Conservation (phyloP, 192 early-diverging fungal species). For the Coemansia sp. region DNA sequence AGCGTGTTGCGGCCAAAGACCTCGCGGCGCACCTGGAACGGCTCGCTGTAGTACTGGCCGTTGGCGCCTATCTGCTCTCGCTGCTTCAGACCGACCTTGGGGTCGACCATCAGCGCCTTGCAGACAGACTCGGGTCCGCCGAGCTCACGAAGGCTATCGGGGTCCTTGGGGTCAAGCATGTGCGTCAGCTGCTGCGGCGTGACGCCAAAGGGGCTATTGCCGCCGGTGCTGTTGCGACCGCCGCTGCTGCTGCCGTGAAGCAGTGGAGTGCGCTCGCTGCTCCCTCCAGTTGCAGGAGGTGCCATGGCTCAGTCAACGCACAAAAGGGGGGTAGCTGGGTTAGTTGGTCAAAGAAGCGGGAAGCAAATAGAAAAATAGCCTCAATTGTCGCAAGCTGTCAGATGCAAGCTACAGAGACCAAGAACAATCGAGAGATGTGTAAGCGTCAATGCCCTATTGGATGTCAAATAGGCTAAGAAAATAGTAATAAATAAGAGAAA, state of each 20-base stretch:
- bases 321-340: no score
- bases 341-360: background rate
- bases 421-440: background rate
- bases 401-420: background rate
- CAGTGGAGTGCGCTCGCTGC: constrained; percentile 50
- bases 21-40: constrained; percentile 52
- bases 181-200: constrained; percentile 54
- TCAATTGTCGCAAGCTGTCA: background rate
- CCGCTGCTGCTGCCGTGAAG: constrained; percentile 23
- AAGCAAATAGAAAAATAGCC: background rate
- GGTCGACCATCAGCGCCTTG: constrained; percentile 61
- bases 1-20: constrained; percentile 55
- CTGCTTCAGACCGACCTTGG: constrained; percentile 57
- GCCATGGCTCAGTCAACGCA: constrained; percentile 10
- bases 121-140: constrained; percentile 62
- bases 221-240: background rate
- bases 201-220: constrained; percentile 45
- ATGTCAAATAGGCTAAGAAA: background rate
- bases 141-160: constrained; percentile 54
- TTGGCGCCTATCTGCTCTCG: constrained; percentile 45
- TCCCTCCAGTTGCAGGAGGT: constrained; percentile 27
- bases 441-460: background rate
- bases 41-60: constrained; percentile 39
- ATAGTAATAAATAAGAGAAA: background rate
- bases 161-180: constrained; percentile 67